These are phyloP conservation scores for Trichoderma erinaceum DNA, from an alignment of 495 filamentous ascomycete genomes.

Conservation along the genomic window DNA sequence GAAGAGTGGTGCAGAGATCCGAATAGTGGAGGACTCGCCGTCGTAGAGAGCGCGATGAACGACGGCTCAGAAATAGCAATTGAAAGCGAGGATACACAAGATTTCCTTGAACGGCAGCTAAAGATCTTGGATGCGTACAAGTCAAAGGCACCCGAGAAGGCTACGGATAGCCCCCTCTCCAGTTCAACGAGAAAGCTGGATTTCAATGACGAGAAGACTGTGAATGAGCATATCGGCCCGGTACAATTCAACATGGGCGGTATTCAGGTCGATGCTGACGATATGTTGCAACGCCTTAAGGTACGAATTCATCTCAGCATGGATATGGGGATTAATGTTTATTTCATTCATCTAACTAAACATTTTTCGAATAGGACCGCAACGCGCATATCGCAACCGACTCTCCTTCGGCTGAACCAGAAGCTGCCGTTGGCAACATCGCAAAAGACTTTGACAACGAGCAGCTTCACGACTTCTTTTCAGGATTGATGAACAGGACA, in stretches of 20 bases:
- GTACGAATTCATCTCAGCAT: constrained; percentile 38
- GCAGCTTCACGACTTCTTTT: constrained; percentile 45
- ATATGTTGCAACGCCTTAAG: constrained; percentile 84
- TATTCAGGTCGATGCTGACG: constrained; percentile 94
- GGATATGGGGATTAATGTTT: background rate
- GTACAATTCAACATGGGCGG: constrained; percentile 97
- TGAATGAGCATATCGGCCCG: constrained; percentile 87
- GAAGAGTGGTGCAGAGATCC: constrained; percentile 74
- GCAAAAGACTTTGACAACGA: constrained; percentile 39
- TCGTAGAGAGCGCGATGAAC: constrained; percentile 14
- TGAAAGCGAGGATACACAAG: constrained; percentile 68
- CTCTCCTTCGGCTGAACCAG: constrained; percentile 26
- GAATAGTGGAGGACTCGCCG: constrained; percentile 50
- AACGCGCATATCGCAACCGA: constrained; percentile 37
- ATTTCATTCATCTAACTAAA: constrained; percentile 4
- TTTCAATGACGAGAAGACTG: constrained; percentile 38
- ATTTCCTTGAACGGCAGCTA: constrained; percentile 67
- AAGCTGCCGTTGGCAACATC: constrained; percentile 27
- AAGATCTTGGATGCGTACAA: constrained; percentile 64
- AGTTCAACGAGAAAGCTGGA: constrained; percentile 23
- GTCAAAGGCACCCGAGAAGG: constrained; percentile 50
- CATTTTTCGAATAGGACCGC: constrained; percentile 35
- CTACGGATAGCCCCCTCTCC: constrained; percentile 40
- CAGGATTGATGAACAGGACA: constrained; percentile 41
- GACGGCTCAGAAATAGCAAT: constrained; percentile 57